Base-by-base conservation (phyloP, 169 alveolate species). In the Plasmodium ovale region DNA sequence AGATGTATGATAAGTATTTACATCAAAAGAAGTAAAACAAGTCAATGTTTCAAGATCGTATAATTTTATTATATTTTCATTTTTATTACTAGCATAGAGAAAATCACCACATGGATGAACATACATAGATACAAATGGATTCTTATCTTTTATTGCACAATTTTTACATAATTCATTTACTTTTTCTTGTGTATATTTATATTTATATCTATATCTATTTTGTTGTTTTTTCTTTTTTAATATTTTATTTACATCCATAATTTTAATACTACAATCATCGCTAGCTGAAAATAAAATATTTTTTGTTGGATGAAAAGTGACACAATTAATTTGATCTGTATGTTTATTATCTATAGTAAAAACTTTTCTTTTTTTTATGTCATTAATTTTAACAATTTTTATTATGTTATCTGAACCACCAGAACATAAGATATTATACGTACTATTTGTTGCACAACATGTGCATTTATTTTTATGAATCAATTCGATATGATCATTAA, bases 71-170 rank as follows among this genome's bases (percentile, higher is more conserved):
- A 93, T 62, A 27, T 93, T 89, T 62, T 77, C 88, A 88, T 84
- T 93, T 56, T 65, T 72, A 53, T 94, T 93, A 35, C 96, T 92
- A 7, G 92, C 93, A 72, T 74, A 89, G 42, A 93, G 54, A 67
- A 93, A 93, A 73, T 93, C 96, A 16, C 96, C 96, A 60, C 96
- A 93, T 37, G 96, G 96, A 51, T 93, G 96, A 68, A 93, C 96
- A 90, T 31, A 93, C 72, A 19, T 33, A 29, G 58, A 65, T 44
- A 77, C 53, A 54, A 60, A 77, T 9, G 88, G 62, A 23, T 77
- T 77, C 14, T 77, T 77, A 54, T 77, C 88, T 47, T 77, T 74
- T n/a, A 77, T 77, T 21, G 49, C 19, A 10, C 59, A 53, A 77
- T 77, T 62, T 62, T 21, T 31, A 16, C 23, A 14, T 19, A 33